Percentiles rank a stretch among this genome's conserved stretches.
Evolutionary conservation across 2,329 filamentous ascomycete genomes (phyloP).

Genomic region (Clonostachys byssicola): DNA sequence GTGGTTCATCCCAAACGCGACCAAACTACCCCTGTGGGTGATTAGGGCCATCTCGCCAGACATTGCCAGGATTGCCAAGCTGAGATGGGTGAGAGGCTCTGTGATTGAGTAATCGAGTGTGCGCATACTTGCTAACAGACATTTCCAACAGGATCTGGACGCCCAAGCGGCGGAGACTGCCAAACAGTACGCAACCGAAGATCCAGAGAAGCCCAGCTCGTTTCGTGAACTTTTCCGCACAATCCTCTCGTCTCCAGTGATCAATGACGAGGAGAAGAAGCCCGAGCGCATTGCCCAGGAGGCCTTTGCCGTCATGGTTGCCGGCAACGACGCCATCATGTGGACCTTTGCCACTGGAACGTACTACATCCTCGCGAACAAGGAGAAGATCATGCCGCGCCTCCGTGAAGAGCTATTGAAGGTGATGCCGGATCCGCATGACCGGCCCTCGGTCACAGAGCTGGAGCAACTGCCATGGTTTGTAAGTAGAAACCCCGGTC

Average conservation of each 20-base stretch:
- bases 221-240: background rate
- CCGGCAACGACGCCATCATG: constrained; percentile 1
- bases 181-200: background rate
- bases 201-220: background rate
- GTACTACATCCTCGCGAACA: background rate
- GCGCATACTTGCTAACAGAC: too few relatives aligned
- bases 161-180: background rate
- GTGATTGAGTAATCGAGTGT: background rate
- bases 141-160: too few relatives aligned
- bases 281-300: constrained; percentile 1
- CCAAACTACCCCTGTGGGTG: background rate
- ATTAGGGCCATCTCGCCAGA: background rate
- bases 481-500: too few relatives aligned
- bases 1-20: constrained; percentile 1
- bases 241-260: background rate
- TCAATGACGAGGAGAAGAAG: background rate
- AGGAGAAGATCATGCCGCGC: background rate
- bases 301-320: constrained; percentile 1
- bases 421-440: background rate
- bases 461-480: constrained; percentile 1
- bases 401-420: background rate
- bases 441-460: background rate
- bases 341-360: background rate
- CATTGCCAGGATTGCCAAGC: background rate
- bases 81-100: background rate